Percentiles rank a stretch among this genome's conserved stretches.
Conservation (phyloP, 495 filamentous ascomycete genomes). For the Collariella sp. region DNA sequence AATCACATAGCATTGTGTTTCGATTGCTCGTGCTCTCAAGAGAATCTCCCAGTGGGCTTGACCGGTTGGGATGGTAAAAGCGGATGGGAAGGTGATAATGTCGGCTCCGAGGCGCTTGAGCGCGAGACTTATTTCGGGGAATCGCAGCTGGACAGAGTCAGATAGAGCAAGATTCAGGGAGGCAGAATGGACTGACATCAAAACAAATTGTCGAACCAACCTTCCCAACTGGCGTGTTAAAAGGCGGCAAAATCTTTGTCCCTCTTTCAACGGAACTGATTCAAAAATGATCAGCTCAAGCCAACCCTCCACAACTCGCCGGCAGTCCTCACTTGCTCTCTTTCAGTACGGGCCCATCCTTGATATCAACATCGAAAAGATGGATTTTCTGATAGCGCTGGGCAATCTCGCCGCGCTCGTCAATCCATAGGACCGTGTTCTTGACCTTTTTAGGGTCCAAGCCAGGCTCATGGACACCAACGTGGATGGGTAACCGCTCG, state of each 20-base stretch:
- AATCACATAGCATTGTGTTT: slow-evolving; percentile 80
- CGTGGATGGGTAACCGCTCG: slow-evolving; percentile 62
- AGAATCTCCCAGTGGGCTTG: slow-evolving; percentile 76
- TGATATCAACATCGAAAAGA: slow-evolving; percentile 37
- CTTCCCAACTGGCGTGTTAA: slow-evolving; percentile 62
- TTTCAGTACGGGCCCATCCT: slow-evolving; percentile 21
- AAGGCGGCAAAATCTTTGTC: slow-evolving; percentile 45
- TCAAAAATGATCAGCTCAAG: neutral
- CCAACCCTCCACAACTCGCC: neutral
- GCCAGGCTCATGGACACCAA: slow-evolving; percentile 61
- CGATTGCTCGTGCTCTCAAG: slow-evolving; percentile 74
- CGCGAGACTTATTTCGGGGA: slow-evolving; percentile 67
- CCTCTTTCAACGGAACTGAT: slow-evolving; percentile 27
- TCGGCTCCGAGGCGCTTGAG: slow-evolving; percentile 48
- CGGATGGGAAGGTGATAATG: slow-evolving; percentile 78
- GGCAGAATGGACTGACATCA: slow-evolving; percentile 44
- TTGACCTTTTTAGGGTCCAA: slow-evolving; percentile 26
- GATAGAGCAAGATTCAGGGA: neutral
- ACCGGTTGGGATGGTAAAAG: slow-evolving; percentile 85
- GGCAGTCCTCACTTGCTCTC: slow-evolving; percentile 20
- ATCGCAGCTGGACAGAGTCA: slow-evolving; percentile 42
- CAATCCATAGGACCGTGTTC: slow-evolving; percentile 43
- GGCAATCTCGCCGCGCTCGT: slow-evolving; percentile 29
- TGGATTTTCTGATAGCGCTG: slow-evolving; percentile 50
- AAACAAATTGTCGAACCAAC: slow-evolving; percentile 82